phyloP scores from a whole-genome alignment of 2,329 filamentous ascomycete species.

The Sclerotinia glacialis region DNA sequence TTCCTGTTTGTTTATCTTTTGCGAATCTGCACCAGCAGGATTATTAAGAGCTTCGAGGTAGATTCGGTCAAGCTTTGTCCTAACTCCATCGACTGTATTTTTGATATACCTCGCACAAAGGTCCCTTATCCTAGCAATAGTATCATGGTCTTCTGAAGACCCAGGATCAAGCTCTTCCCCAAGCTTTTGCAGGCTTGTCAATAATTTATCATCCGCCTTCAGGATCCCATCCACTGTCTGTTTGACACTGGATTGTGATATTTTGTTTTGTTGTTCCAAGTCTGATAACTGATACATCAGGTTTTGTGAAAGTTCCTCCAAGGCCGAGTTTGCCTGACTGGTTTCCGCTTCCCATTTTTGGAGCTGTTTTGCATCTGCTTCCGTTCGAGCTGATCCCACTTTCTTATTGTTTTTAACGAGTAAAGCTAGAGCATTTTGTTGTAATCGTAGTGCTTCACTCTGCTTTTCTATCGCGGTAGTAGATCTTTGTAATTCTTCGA shows the following conservation, averaged over 20 bases:
- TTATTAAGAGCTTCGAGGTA: constrained; percentile 50
- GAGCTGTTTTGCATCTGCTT: constrained; percentile 43
- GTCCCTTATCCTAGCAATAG: constrained; percentile 57
- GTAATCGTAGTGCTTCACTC: constrained; percentile 57
- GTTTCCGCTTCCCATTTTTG: constrained; percentile 45
- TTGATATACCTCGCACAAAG: constrained; percentile 57
- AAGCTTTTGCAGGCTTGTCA: constrained; percentile 64
- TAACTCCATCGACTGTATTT: constrained; percentile 53
- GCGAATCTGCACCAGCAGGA: constrained; percentile 19
- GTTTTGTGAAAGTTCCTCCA: constrained; percentile 49
- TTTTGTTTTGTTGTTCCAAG: constrained; percentile 51
- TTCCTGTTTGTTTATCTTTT: constrained; percentile 39
- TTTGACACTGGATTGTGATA: constrained; percentile 46
- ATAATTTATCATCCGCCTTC: constrained; percentile 61
- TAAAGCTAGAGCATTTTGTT: constrained; percentile 59
- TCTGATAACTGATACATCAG: constrained; percentile 49
- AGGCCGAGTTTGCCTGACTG: constrained; percentile 45
- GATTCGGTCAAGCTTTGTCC: constrained; percentile 54
- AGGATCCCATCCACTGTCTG: constrained; percentile 51
- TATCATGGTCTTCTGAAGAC: constrained; percentile 51
- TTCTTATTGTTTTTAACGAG: constrained; percentile 48
- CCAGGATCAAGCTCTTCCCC: constrained; percentile 57
- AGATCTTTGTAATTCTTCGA: constrained; percentile 61
- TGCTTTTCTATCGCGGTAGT: constrained; percentile 64
- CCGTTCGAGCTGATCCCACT: constrained; percentile 39